Evolutionary conservation across 2,329 filamentous ascomycete genomes (phyloP).

Genomic region (Diaporthe caulivora): DNA sequence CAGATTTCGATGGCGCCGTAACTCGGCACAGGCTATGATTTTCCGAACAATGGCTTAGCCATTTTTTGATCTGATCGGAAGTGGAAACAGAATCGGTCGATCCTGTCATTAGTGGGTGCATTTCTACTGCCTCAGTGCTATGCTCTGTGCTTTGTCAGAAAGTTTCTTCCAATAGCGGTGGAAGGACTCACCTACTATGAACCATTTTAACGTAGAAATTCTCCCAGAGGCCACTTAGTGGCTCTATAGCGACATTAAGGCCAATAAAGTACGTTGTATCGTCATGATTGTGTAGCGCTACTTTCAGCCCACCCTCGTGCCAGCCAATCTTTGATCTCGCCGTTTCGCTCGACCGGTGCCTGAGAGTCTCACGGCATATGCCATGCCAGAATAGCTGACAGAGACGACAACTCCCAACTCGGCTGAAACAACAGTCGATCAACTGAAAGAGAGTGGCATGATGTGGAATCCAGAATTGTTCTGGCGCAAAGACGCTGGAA

Average conservation of each 20-base stretch:
- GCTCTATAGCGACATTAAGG: background rate
- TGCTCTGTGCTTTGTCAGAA: background rate
- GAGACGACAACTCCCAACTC: background rate
- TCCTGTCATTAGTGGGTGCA: background rate
- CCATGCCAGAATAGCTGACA: background rate
- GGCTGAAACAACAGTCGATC: background rate
- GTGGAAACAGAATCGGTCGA: background rate
- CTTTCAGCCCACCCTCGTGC: background rate
- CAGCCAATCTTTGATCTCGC: background rate
- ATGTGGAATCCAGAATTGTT: background rate
- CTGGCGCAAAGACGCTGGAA: background rate
- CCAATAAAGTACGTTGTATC: background rate
- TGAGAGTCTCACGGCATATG: background rate
- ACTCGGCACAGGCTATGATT: background rate
- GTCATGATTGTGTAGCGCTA: background rate
- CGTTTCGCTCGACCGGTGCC: background rate
- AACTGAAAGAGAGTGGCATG: background rate
- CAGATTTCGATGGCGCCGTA: background rate
- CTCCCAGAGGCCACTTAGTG: accelerated
- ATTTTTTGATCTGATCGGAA: background rate
- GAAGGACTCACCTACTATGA: background rate
- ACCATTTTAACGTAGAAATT: background rate
- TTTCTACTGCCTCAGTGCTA: no score
- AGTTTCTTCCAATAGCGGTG: accelerated
- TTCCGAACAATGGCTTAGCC: background rate